Base-by-base conservation (phyloP, 306 rosid genomes). In the Prunus fruticosa region DNA sequence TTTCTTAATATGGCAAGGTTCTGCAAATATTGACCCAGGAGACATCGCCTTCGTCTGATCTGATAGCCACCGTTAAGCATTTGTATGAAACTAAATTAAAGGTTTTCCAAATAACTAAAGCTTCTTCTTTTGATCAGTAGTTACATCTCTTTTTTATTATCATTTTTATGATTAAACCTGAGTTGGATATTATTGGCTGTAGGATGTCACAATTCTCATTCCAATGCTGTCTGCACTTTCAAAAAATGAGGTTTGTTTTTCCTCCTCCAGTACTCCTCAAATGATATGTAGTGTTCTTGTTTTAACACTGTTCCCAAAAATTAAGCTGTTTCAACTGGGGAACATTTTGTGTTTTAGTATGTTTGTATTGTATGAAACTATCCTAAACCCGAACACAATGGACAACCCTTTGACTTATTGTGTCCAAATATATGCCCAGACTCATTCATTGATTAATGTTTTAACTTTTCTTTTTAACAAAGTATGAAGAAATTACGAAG, bases 191-290 rank as follows among this genome's bases (percentile, higher is more conserved):
- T 74, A 32, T 69, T 79, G 68, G 38, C 77, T 83, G 80, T 96
- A 89, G 99, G 99, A 96, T 80, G 99, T 96, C 85, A 83, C 99
- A 72, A 96, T 96, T 84, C 97, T 96, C 64, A 96, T 96, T 78
- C 99, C 99, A 18, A 86, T 96, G 85, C 80, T 96, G 78, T 79
- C 97, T 74, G 93, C 97, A 2, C 96, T 96, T 76, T 82, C 98
- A 73, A 96, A 88, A 88, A 83, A 79, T 53, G 99, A 96, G 98
- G 99, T 96, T 47, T 83, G 80, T 74, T 53, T 64, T 83, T 75
- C 6, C 62, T 68, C 19, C 67, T 76, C 54, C 45, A 43, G 82
- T 53, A 70, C 64, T 11, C 28, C 19, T 53, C n/a, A 16, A 16
- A 11, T n/a, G 46, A 34, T 52, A 11, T 58, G 6, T 20, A 22